Conservation (phyloP, 768 basidiomycete species). For the Russula brevipes region DNA sequence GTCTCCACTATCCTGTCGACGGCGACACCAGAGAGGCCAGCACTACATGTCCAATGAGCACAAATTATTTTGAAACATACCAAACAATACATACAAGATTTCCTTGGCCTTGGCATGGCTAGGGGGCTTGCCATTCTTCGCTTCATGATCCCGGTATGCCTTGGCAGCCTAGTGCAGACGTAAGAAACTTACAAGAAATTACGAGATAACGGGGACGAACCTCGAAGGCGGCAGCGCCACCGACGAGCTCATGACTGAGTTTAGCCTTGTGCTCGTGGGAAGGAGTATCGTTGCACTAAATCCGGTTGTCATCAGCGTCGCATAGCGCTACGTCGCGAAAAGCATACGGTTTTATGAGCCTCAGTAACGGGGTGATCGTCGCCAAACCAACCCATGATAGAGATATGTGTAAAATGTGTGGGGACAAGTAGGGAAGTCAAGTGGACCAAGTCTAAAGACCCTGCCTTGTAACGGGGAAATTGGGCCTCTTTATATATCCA, state of each 20-base stretch:
- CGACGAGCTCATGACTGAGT: constrained; percentile 62
- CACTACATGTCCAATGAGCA: constrained; percentile 33
- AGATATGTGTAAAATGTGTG: background rate
- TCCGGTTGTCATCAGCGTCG: background rate
- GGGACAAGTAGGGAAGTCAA: too few relatives aligned
- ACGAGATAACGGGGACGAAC: constrained; percentile 26
- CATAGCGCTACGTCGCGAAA: background rate
- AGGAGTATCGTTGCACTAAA: background rate
- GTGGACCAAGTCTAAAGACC: background rate
- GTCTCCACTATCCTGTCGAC: constrained; percentile 53
- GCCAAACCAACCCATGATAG: constrained; percentile 10
- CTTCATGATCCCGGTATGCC: constrained; percentile 53
- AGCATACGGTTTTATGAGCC: background rate
- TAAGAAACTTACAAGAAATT: background rate
- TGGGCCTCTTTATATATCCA: constrained; percentile 8
- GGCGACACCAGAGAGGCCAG: constrained; percentile 51
- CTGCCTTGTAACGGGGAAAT: too few relatives aligned
- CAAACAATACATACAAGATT: constrained; percentile 35
- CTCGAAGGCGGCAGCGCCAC: constrained; percentile 64
- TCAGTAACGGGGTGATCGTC: background rate
- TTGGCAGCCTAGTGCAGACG: constrained; percentile 49
- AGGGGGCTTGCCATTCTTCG: constrained; percentile 43
- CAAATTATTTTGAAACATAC: background rate
- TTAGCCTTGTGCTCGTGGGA: constrained; percentile 40
- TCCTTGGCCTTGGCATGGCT: constrained; percentile 56